phyloP scores from a whole-genome alignment of 129 eudicot species.

The Tanacetum coccineum region DNA sequence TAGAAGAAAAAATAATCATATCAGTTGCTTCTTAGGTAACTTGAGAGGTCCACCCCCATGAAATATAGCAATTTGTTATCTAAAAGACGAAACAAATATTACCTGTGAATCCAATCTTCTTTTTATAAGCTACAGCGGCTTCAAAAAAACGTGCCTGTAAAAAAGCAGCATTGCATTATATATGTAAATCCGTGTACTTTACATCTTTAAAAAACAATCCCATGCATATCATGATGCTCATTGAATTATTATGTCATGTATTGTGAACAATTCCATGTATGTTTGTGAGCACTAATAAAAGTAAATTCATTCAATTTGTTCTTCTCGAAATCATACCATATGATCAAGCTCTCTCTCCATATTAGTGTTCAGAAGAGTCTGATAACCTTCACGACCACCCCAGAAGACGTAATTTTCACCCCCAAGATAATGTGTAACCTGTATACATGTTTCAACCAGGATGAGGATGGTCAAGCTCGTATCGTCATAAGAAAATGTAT shows the following conservation, averaged over 20 bases:
- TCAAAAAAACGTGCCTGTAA: slow-evolving; percentile 82
- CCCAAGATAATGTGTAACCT: slow-evolving; percentile 98
- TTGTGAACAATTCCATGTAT: background rate
- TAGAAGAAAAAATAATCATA: background rate
- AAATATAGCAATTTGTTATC: background rate
- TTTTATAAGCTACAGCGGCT: slow-evolving; percentile 93
- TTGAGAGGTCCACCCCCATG: background rate
- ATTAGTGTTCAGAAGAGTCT: slow-evolving; percentile 90
- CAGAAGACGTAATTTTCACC: slow-evolving; percentile 98
- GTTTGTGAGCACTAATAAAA: slow-evolving; percentile 1
- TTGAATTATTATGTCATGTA: no score
- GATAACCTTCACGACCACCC: slow-evolving; percentile 99
- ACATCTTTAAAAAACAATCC: no score
- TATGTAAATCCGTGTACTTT: background rate
- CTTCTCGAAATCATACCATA: slow-evolving; percentile 46
- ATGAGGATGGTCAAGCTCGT: background rate
- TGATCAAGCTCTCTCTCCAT: slow-evolving; percentile 98
- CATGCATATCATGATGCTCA: no score
- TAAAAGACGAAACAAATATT: background rate
- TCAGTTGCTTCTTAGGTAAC: background rate
- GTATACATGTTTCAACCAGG: slow-evolving; percentile 10
- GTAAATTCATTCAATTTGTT: background rate
- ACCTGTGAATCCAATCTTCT: slow-evolving; percentile 98
- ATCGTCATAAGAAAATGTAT: background rate
- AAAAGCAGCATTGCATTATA: background rate